Percentiles rank a stretch among this genome's conserved stretches.
Evolutionary conservation across 495 filamentous ascomycete genomes (phyloP).

Genomic region (Hyaloscypha bicolor): DNA sequence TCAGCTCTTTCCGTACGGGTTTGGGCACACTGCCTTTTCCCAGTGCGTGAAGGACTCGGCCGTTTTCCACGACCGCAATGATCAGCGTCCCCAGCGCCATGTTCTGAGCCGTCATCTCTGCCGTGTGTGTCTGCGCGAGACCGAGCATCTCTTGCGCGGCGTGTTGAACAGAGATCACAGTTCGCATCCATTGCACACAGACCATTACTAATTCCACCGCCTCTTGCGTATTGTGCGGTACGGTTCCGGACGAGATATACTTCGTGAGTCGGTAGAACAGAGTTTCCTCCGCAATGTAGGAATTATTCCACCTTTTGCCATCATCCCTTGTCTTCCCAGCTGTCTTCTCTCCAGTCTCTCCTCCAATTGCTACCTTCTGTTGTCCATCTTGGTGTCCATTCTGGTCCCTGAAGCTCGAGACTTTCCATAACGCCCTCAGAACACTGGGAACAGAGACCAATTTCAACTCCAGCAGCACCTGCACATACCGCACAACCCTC

Average conservation of each 20-base stretch:
- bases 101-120: slow-evolving; percentile 42
- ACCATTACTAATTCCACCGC: slow-evolving; percentile 33
- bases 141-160: slow-evolving; percentile 37
- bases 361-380: too few species aligned
- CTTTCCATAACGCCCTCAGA: slow-evolving; percentile 59
- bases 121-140: slow-evolving; percentile 38
- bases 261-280: slow-evolving; percentile 56
- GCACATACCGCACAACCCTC: slow-evolving; percentile 63
- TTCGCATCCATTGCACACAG: slow-evolving; percentile 42
- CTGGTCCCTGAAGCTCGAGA: slow-evolving; percentile 52
- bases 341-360: background rate
- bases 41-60: slow-evolving; percentile 46
- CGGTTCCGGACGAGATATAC: slow-evolving; percentile 39
- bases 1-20: slow-evolving; percentile 50
- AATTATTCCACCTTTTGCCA: slow-evolving; percentile 47
- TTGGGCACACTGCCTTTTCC: slow-evolving; percentile 41
- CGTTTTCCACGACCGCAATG: slow-evolving; percentile 51
- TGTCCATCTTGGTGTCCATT: too few species aligned
- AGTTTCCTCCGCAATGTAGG: slow-evolving; percentile 49
- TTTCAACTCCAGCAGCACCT: slow-evolving; percentile 54
- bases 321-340: slow-evolving; percentile 13
- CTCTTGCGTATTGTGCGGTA: slow-evolving; percentile 35
- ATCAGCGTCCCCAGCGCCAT: slow-evolving; percentile 58
- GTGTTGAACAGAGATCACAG: slow-evolving; percentile 32
- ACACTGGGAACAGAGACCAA: slow-evolving; percentile 58